These are phyloP conservation scores for Cytospora leucostoma DNA, from an alignment of 2,329 filamentous ascomycete species.

Conservation along the genomic window DNA sequence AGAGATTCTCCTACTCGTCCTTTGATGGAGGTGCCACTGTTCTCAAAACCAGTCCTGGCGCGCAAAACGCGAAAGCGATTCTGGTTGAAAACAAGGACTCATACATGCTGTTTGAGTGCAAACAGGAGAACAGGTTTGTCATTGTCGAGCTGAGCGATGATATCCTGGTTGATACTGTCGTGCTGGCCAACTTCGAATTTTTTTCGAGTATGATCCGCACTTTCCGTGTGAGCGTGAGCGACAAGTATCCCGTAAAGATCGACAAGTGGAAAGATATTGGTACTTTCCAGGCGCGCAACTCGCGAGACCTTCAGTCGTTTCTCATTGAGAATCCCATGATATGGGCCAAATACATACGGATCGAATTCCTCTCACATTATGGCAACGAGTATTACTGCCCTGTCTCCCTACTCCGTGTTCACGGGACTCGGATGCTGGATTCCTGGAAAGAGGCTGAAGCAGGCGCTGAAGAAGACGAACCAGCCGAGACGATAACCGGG, in stretches of 20 bases:
- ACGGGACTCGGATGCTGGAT: conserved; percentile 95
- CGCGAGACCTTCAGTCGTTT: conserved; percentile 91
- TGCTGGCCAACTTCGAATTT: conserved; percentile 98
- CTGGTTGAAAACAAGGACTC: conserved; percentile 97
- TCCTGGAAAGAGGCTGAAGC: conserved; percentile 83
- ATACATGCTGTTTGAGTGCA: conserved; percentile 95
- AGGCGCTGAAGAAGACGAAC: conserved; percentile 62
- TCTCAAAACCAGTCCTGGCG: conserved; percentile 82
- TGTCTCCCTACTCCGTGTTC: conserved; percentile 83
- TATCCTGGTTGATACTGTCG: conserved; percentile 86
- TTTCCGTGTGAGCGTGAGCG: conserved; percentile 89
- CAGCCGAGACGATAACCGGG: conserved; percentile 40
- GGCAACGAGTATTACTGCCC: conserved; percentile 98
- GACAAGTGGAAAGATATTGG: conserved; percentile 92
- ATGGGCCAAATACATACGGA: conserved; percentile 88
- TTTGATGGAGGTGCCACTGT: conserved; percentile 96
- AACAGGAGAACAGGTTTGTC: conserved; percentile 84
- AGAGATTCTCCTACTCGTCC: conserved; percentile 94
- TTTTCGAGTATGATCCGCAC: conserved; percentile 95
- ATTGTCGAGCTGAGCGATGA: conserved; percentile 91
- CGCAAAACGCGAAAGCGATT: conserved; percentile 85
- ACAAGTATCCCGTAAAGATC: conserved; percentile 87
- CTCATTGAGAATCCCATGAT: conserved; percentile 92
- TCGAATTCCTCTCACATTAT: conserved; percentile 92
- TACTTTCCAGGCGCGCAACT: conserved; percentile 87